A percentile compares a stretch with the other conserved stretches of the same genome.
Conservation (phyloP, 2,329 filamentous ascomycete species). For the Fusarium heterosporum region DNA sequence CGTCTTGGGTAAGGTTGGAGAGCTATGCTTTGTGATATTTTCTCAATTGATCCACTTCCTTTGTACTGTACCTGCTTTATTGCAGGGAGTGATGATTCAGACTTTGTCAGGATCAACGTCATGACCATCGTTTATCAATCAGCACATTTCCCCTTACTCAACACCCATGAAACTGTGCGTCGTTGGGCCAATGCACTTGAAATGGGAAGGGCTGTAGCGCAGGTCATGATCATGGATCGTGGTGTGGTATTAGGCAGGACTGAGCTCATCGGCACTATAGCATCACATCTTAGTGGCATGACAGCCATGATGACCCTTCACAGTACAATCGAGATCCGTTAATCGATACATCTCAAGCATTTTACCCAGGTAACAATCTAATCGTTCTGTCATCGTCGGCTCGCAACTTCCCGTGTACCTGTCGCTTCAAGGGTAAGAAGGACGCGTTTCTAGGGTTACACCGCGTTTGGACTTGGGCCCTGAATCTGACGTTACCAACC, state of each 20-base stretch:
- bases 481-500: constrained; percentile 26
- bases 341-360: constrained; percentile 8
- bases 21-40: constrained; percentile 22
- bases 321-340: constrained; percentile 1
- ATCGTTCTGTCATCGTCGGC: neutral
- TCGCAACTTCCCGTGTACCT: constrained; percentile 12
- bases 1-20: constrained; percentile 32
- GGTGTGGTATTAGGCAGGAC: constrained; percentile 27
- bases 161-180: constrained; percentile 27
- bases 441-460: constrained; percentile 27
- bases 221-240: constrained; percentile 9
- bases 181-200: constrained; percentile 40
- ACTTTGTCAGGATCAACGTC: constrained; percentile 42
- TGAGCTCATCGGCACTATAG: constrained; percentile 7
- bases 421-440: neutral
- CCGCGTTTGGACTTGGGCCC: constrained; percentile 16
- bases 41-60: constrained; percentile 14
- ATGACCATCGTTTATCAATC: constrained; percentile 49
- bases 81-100: constrained; percentile 41
- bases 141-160: constrained; percentile 43
- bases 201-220: constrained; percentile 29
- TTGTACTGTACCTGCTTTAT: constrained; percentile 26
- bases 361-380: neutral
- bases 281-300: constrained; percentile 15
- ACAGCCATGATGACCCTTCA: constrained; percentile 37